A percentile compares a stretch with the other conserved stretches of the same genome.
phyloP scores from a whole-genome alignment of 2,329 filamentous ascomycete species.

The Colletotrichum abscissum region DNA sequence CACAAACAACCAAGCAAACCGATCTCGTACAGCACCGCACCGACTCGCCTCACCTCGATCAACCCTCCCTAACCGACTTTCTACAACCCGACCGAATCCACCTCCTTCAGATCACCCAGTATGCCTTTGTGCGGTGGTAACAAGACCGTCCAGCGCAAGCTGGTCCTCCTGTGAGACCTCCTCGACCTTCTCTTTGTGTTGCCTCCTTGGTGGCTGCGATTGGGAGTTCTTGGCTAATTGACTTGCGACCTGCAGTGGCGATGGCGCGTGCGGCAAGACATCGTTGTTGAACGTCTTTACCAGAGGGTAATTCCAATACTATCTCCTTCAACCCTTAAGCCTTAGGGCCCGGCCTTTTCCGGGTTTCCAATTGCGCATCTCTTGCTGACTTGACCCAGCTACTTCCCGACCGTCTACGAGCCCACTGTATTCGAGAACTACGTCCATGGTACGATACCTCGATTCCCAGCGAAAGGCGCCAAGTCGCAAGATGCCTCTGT shows the following conservation, averaged over 20 bases:
- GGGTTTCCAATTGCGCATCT: not conserved
- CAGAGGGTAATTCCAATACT: constrained; percentile 76
- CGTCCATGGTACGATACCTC: constrained; percentile 79
- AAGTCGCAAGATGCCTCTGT: not conserved
- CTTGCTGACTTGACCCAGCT: constrained; percentile 61
- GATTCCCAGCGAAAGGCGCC: not conserved
- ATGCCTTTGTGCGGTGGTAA: constrained; percentile 70
- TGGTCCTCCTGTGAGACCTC: constrained; percentile 83
- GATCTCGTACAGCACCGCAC: not conserved
- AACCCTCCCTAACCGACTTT: not conserved
- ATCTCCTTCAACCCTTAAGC: not conserved
- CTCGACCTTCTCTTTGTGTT: constrained; percentile 32
- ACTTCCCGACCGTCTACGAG: constrained; percentile 98
- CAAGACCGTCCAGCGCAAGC: constrained; percentile 94
- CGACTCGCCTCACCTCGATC: not conserved
- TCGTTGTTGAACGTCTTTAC: constrained; percentile 98
- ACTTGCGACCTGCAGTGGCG: constrained; percentile 69
- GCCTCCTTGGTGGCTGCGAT: not conserved
- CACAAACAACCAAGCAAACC: constrained; percentile 1
- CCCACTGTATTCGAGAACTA: constrained; percentile 99
- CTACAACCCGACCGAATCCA: not conserved
- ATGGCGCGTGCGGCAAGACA: constrained; percentile 97
- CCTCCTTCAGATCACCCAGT: not conserved
- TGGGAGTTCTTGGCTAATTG: constrained; percentile 26
- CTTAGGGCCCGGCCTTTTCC: not conserved